These are phyloP conservation scores for Talaromyces atroroseus DNA, from an alignment of 2,329 filamentous ascomycete genomes.

Conservation along the genomic window DNA sequence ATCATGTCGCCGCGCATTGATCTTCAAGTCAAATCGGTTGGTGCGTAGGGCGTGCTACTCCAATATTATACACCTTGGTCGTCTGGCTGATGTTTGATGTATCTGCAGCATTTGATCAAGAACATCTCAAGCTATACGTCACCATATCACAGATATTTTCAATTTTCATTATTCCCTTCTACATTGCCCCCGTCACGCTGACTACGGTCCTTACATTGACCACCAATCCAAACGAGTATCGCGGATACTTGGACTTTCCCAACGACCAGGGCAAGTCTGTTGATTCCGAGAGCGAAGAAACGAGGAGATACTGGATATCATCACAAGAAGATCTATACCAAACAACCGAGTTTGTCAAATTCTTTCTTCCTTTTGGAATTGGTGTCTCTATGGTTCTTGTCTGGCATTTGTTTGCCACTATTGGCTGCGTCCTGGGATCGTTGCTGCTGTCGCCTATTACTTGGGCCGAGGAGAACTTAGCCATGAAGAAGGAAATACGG, in stretches of 20 bases:
- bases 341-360: conserved; percentile 67
- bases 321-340: conserved; percentile 81
- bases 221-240: conserved; percentile 36
- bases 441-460: conserved; percentile 47
- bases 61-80: neutral
- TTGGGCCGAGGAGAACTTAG: conserved; percentile 42
- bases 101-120: conserved; percentile 60
- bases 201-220: conserved; percentile 63
- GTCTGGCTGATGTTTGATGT: neutral
- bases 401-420: conserved; percentile 61
- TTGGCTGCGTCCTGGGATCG: conserved; percentile 59
- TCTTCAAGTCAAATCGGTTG: conserved; percentile 58
- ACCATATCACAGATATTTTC: conserved; percentile 69
- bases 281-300: neutral
- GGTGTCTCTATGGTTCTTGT: conserved; percentile 52
- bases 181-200: conserved; percentile 61
- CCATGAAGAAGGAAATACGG: conserved; percentile 2
- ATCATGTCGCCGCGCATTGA: conserved; percentile 71
- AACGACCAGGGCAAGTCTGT: conserved; percentile 19
- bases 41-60: conserved; percentile 30
- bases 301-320: conserved; percentile 60
- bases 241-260: conserved; percentile 15
- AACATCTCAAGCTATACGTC: conserved; percentile 64
- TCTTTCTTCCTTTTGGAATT: conserved; percentile 58
- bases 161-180: conserved; percentile 71